Conservation (phyloP, 2,329 filamentous ascomycete species). For the Phialophora verrucosa region DNA sequence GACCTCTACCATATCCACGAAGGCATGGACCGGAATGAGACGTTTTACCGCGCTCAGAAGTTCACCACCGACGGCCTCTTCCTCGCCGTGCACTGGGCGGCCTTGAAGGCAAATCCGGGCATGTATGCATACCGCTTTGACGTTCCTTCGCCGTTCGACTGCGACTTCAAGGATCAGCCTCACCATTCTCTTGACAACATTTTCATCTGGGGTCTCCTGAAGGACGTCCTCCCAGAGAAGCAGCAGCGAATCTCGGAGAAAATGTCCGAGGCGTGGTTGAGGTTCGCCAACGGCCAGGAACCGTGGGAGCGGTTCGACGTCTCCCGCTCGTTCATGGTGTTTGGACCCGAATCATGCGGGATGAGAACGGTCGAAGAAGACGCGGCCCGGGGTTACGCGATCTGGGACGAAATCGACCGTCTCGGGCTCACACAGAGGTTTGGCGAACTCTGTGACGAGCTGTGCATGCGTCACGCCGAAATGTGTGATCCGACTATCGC, state of each 20-base stretch:
- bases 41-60: constrained; percentile 12
- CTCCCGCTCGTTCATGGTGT: constrained; percentile 10
- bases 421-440: constrained; percentile 3
- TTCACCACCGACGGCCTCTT: constrained; percentile 18
- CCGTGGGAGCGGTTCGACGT: constrained; percentile 17
- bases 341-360: neutral
- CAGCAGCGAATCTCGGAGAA: constrained; percentile 15
- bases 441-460: constrained; percentile 9
- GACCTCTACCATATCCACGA: constrained; percentile 9
- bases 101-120: constrained; percentile 6
- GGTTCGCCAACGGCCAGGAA: constrained; percentile 14
- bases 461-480: constrained; percentile 17
- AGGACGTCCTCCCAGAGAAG: constrained; percentile 9
- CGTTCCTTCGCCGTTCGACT: constrained; percentile 15
- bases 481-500: constrained; percentile 4
- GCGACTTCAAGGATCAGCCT: constrained; percentile 8
- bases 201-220: constrained; percentile 12
- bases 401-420: constrained; percentile 15
- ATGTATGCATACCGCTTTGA: constrained; percentile 23
- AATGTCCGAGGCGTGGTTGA: constrained; percentile 12
- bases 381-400: constrained; percentile 1
- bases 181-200: constrained; percentile 21
- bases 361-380: constrained; percentile 10
- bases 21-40: constrained; percentile 8
- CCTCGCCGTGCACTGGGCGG: constrained; percentile 15